phyloP scores from a whole-genome alignment of 345 rosid genomes.

The Sonneratia caseolaris region DNA sequence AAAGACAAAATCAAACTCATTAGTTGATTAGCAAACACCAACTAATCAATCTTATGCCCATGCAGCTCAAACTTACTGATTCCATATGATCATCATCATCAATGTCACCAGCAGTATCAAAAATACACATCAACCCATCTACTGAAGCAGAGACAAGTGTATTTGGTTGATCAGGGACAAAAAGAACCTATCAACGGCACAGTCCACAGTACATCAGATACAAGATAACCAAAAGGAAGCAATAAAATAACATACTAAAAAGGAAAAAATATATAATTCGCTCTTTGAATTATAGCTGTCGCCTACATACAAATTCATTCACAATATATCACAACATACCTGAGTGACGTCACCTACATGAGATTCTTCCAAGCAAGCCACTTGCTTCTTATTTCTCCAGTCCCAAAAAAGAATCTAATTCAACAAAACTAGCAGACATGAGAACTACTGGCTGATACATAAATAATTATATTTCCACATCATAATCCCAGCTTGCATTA shows the following conservation, averaged over 20 bases:
- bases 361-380: conserved; percentile 85
- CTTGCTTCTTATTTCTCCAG: conserved; percentile 87
- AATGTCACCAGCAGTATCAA: conserved; percentile 67
- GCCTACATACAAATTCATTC: not conserved
- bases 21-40: not conserved
- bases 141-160: conserved; percentile 83
- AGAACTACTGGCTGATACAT: not conserved
- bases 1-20: not conserved
- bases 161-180: conserved; percentile 52
- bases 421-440: not conserved
- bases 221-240: not conserved
- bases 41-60: not conserved
- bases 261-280: not conserved
- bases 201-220: not conserved
- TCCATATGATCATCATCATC: conserved; percentile 87
- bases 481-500: not conserved
- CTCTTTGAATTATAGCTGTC: not conserved
- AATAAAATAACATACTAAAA: not conserved
- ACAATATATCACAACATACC: conserved; percentile 25
- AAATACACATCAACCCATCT: conserved; percentile 83
- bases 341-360: conserved; percentile 89
- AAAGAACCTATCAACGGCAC: conserved; percentile 39
- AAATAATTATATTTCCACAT: not conserved
- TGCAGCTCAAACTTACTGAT: conserved; percentile 39
- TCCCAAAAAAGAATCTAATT: conserved; percentile 75